Percentiles rank a stretch among this genome's conserved stretches.
Evolutionary conservation across 495 filamentous ascomycete species (phyloP).

Genomic region (Aspergillus nanangensis): DNA sequence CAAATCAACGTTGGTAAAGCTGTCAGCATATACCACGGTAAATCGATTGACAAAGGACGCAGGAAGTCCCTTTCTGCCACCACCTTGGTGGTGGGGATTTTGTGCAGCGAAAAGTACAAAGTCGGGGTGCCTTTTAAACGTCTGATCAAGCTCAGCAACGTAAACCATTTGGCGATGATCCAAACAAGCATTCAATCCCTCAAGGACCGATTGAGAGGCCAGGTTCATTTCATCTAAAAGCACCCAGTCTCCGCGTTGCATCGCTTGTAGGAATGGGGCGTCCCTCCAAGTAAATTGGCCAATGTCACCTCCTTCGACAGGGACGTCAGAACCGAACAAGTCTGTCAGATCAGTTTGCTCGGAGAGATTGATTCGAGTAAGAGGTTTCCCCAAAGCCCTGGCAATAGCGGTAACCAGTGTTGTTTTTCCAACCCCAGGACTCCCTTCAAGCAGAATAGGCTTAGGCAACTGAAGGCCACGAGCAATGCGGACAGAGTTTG

Average conservation of each 20-base stretch:
- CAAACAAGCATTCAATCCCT: slow-evolving; percentile 94
- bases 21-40: slow-evolving; percentile 93
- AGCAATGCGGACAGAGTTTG: slow-evolving; percentile 85
- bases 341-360: slow-evolving; percentile 98
- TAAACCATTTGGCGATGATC: slow-evolving; percentile 97
- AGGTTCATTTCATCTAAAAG: slow-evolving; percentile 98
- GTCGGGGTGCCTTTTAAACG: slow-evolving; percentile 81
- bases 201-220: slow-evolving; percentile 93
- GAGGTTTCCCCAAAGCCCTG: slow-evolving; percentile 65
- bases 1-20: slow-evolving; percentile 76
- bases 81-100: slow-evolving; percentile 96
- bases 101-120: slow-evolving; percentile 95
- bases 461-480: slow-evolving; percentile 86
- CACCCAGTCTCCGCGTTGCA: slow-evolving; percentile 95
- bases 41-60: slow-evolving; percentile 97
- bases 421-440: slow-evolving; percentile 96
- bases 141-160: slow-evolving; percentile 88
- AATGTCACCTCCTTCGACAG: slow-evolving; percentile 79
- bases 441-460: slow-evolving; percentile 91
- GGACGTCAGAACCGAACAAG: slow-evolving; percentile 94
- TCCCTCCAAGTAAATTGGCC: slow-evolving; percentile 94
- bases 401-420: slow-evolving; percentile 84
- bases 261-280: slow-evolving; percentile 90
- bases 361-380: slow-evolving; percentile 93
- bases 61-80: slow-evolving; percentile 91